Conservation (phyloP, 805 yeast species). For the Saccharomyces eubayanus region DNA sequence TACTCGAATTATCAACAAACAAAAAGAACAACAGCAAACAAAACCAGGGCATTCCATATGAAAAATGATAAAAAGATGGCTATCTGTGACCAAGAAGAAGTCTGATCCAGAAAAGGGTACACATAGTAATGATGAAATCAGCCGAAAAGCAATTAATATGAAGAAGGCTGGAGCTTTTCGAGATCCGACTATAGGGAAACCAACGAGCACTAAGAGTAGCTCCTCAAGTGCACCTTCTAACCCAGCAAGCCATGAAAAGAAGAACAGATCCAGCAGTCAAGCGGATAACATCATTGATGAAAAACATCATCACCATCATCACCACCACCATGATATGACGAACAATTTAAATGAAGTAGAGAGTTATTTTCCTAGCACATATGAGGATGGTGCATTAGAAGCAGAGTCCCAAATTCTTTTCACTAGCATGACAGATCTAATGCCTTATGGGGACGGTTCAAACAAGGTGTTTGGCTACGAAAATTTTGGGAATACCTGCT, state of each 20-base stretch:
- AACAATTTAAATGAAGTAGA: not conserved
- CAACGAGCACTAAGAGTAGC: not conserved
- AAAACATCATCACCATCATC: not conserved
- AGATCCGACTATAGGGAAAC: not conserved
- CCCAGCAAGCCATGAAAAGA: conserved; percentile 4
- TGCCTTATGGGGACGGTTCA: conserved; percentile 58
- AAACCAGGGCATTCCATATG: not conserved
- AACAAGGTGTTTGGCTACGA: conserved; percentile 72
- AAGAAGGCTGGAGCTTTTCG: not conserved
- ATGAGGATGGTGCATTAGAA: not conserved
- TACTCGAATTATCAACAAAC: not conserved
- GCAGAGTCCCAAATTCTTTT: conserved; percentile 1
- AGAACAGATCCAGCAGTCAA: not conserved
- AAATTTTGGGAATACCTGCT: conserved; percentile 87
- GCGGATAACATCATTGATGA: not conserved
- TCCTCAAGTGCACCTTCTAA: not conserved
- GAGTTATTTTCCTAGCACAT: not conserved
- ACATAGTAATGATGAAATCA: not conserved
- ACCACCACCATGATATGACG: not conserved
- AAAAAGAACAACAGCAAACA: not conserved
- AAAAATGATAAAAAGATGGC: conserved; percentile 19
- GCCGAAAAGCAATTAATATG: not conserved
- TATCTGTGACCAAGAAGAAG: conserved; percentile 10
- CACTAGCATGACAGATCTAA: not conserved
- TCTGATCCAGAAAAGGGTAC: not conserved